A percentile compares a stretch with the other conserved stretches of the same genome.
These are phyloP conservation scores for Eucalyptus erythrocorys DNA, from an alignment of 345 rosid genomes.

Conservation along the genomic window DNA sequence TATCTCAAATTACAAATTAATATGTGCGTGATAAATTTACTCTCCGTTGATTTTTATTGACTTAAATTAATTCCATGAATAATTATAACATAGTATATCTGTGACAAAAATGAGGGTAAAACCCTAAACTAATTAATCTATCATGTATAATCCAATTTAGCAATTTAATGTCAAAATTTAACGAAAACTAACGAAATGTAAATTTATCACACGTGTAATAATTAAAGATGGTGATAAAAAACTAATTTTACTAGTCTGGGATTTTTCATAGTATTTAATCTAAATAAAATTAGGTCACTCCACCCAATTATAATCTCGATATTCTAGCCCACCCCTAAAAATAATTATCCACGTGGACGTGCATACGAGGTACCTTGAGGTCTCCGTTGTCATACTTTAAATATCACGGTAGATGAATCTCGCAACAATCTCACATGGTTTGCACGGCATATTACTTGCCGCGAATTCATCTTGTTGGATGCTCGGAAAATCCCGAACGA, in stretches of 20 bases:
- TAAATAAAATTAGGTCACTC: not conserved
- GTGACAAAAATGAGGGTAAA: fast-evolving
- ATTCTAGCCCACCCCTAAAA: not conserved
- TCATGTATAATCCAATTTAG: too few relatives aligned
- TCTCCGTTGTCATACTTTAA: not conserved
- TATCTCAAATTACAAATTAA: too few relatives aligned
- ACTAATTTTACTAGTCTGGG: too few relatives aligned
- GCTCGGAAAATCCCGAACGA: not conserved
- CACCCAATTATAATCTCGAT: not conserved
- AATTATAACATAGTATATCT: fast-evolving
- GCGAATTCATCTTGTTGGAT: not conserved
- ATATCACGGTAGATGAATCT: not conserved
- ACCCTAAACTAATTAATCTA: fast-evolving
- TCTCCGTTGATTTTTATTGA: fast-evolving
- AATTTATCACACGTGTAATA: too few relatives aligned
- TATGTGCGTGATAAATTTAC: too few relatives aligned
- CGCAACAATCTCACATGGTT: not conserved
- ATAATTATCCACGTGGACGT: not conserved
- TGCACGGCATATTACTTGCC: not conserved
- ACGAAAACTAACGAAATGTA: fast-evolving
- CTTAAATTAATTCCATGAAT: too few relatives aligned
- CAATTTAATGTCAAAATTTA: too few relatives aligned
- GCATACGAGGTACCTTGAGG: not conserved
- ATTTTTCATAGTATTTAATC: fast-evolving
- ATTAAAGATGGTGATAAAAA: not conserved